Percentiles rank a stretch among this genome's conserved stretches.
Evolutionary conservation across 1,284 basidiomycete genomes (phyloP).

Genomic region (Thelephora terrestris): DNA sequence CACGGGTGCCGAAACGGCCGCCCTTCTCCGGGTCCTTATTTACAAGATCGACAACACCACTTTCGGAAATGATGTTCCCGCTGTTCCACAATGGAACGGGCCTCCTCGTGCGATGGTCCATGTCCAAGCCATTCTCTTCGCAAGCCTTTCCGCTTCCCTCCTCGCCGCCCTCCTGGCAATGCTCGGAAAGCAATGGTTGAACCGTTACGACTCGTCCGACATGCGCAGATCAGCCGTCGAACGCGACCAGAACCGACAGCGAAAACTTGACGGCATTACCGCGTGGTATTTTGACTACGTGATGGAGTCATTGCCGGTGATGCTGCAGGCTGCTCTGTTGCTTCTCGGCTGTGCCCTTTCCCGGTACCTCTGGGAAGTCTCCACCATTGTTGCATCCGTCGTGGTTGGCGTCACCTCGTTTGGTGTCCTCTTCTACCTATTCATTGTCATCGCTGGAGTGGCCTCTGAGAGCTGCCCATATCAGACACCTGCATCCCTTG

Average conservation of each 20-base stretch:
- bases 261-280: neutral
- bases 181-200: no score
- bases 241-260: neutral
- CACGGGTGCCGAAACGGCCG: neutral
- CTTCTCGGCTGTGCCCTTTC: neutral
- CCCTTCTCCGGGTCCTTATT: constrained; percentile 1
- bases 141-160: no score
- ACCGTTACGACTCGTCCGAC: no score
- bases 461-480: constrained; percentile 1
- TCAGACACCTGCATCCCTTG: neutral
- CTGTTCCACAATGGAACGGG: neutral
- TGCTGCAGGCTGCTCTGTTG: constrained; percentile 1
- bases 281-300: neutral
- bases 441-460: neutral
- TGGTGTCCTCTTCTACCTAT: neutral
- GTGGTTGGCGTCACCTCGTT: neutral
- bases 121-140: neutral
- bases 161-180: no score
- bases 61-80: neutral
- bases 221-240: no score
- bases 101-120: neutral
- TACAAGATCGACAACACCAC: neutral
- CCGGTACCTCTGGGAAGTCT: neutral
- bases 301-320: neutral
- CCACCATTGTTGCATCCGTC: neutral